Percentiles rank a stretch among this genome's conserved stretches.
These are phyloP conservation scores for Yarrowia phangngaensis DNA, from an alignment of 805 yeast species.

Conservation along the genomic window DNA sequence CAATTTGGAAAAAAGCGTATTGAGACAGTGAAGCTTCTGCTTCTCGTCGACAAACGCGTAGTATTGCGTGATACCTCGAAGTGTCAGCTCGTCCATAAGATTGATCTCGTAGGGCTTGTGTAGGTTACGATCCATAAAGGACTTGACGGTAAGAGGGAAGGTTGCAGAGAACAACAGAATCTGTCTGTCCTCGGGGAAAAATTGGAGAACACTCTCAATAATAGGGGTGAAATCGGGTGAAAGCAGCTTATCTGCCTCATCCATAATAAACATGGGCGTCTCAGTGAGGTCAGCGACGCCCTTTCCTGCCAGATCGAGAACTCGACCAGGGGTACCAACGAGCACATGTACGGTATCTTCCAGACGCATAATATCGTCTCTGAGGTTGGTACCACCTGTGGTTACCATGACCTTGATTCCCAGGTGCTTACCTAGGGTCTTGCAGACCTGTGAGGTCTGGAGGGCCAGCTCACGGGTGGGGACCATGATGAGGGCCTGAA, in stretches of 20 bases:
- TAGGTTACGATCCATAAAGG: constrained; percentile 86
- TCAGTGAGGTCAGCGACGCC: constrained; percentile 79
- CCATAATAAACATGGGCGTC: constrained; percentile 90
- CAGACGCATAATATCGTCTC: constrained; percentile 90
- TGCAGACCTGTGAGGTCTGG: constrained; percentile 95
- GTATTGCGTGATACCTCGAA: constrained; percentile 94
- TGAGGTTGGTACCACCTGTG: constrained; percentile 93
- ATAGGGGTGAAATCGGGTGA: constrained; percentile 83
- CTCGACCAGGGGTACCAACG: constrained; percentile 98
- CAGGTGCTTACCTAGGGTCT: constrained; percentile 90
- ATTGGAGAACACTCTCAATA: constrained; percentile 78
- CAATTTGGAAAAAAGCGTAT: constrained; percentile 87
- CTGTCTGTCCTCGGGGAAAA: constrained; percentile 77
- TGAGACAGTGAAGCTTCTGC: constrained; percentile 92
- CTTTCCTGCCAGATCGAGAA: constrained; percentile 87
- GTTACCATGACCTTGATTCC: constrained; percentile 94
- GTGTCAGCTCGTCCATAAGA: constrained; percentile 94
- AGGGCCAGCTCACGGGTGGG: constrained; percentile 98
- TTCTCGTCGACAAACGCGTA: constrained; percentile 98
- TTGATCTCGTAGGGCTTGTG: constrained; percentile 92
- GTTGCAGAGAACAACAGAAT: constrained; percentile 90
- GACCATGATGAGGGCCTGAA: constrained; percentile 88
- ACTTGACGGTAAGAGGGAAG: constrained; percentile 89
- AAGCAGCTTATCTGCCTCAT: constrained; percentile 97
- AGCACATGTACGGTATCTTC: constrained; percentile 89